These are phyloP conservation scores for Canna indica DNA, from an alignment of 176 grass and related monocot genomes.

Conservation along the genomic window DNA sequence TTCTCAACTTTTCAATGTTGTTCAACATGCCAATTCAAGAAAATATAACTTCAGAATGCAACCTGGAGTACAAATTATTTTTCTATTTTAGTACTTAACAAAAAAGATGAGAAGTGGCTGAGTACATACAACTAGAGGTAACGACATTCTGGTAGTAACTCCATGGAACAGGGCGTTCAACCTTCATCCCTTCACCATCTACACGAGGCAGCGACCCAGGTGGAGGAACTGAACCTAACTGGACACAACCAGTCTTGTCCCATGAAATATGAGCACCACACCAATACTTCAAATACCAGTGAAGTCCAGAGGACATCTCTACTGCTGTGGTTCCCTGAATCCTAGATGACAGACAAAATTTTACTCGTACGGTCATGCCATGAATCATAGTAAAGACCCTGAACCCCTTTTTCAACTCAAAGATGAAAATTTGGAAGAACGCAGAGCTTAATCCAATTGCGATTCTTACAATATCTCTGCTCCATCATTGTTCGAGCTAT, in stretches of 20 bases:
- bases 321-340: conserved; percentile 75
- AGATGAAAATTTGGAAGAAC: neutral
- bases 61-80: neutral
- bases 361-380: neutral
- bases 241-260: conserved; percentile 86
- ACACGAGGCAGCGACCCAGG: conserved; percentile 61
- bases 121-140: conserved; percentile 87
- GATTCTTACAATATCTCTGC: conserved; percentile 64
- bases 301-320: conserved; percentile 77
- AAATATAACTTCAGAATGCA: neutral
- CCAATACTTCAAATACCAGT: conserved; percentile 95
- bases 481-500: conserved; percentile 24
- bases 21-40: neutral
- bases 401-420: neutral
- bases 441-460: neutral
- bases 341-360: conserved; percentile 26
- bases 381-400: neutral
- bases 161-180: conserved; percentile 85
- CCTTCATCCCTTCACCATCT: conserved; percentile 45
- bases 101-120: neutral
- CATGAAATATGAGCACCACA: conserved; percentile 86
- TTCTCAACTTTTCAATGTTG: neutral
- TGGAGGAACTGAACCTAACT: conserved; percentile 43
- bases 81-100: neutral
- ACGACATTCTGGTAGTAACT: conserved; percentile 99